A percentile compares a stretch with the other conserved stretches of the same genome.
Evolutionary conservation across 163 green algal species (phyloP).

Genomic region (Picocystis sp.): DNA sequence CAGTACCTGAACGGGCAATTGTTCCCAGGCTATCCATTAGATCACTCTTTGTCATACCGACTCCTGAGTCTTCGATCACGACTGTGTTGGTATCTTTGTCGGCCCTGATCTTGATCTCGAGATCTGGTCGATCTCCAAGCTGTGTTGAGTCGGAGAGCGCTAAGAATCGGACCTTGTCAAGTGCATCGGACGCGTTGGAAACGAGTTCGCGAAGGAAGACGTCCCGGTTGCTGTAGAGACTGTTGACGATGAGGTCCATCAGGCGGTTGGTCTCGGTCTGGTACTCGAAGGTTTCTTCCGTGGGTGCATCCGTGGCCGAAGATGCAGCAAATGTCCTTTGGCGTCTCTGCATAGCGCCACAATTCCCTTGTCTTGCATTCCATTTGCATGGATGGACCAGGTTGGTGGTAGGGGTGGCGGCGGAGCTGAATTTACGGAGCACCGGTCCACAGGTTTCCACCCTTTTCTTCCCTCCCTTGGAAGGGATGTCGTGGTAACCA

Average conservation of each 20-base stretch:
- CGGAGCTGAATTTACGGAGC: no score
- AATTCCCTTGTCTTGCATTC: no score
- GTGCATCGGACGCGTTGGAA: conserved; percentile 69
- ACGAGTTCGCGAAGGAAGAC: conserved; percentile 97
- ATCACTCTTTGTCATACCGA: conserved; percentile 46
- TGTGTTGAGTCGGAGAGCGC: neutral
- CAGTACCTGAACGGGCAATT: conserved; percentile 85
- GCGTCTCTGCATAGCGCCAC: no score
- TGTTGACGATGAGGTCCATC: conserved; percentile 99
- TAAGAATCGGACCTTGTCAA: conserved; percentile 57
- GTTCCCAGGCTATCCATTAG: conserved; percentile 74
- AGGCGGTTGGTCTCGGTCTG: conserved; percentile 74
- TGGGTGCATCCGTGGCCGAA: no score
- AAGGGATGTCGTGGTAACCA: no score
- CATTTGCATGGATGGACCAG: no score
- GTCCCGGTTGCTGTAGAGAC: conserved; percentile 91
- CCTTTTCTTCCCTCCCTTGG: no score
- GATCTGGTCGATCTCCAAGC: neutral
- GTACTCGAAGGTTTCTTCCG: conserved; percentile 62
- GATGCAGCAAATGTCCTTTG: no score
- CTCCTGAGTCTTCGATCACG: conserved; percentile 79
- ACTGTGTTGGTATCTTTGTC: conserved; percentile 72
- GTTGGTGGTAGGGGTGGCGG: no score
- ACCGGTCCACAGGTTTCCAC: no score
- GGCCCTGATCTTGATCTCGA: conserved; percentile 31